A percentile compares a stretch with the other conserved stretches of the same genome.
Evolutionary conservation across 257 asterid genomes (phyloP).

Genomic region (Forsythia viridissima): DNA sequence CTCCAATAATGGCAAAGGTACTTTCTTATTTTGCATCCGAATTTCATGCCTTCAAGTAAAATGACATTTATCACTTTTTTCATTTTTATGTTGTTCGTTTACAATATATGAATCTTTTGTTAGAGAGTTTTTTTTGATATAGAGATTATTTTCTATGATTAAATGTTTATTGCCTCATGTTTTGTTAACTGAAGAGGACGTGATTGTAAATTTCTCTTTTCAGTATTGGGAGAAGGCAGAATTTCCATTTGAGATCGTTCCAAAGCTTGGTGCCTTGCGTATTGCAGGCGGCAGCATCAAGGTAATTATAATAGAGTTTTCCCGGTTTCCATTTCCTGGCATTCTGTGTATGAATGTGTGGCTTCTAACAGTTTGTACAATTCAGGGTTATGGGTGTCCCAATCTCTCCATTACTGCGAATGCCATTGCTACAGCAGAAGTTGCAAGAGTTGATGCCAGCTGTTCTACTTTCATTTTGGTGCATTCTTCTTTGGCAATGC

Average conservation of each 20-base stretch:
- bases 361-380: conserved; percentile 23
- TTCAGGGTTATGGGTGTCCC: conserved; percentile 96
- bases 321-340: conserved; percentile 1
- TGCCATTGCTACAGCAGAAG: conserved; percentile 77
- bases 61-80: neutral
- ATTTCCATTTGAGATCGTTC: conserved; percentile 92
- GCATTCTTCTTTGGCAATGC: conserved; percentile 92
- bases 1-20: conserved; percentile 94
- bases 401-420: conserved; percentile 74
- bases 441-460: conserved; percentile 98
- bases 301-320: conserved; percentile 39
- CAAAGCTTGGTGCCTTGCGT: conserved; percentile 74
- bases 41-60: neutral
- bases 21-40: neutral
- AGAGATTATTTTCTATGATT: conserved; percentile 9
- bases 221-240: conserved; percentile 99
- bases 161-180: conserved; percentile 8
- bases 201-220: conserved; percentile 24
- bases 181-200: conserved; percentile 12
- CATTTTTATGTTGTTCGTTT: neutral
- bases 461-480: conserved; percentile 85
- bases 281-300: conserved; percentile 85
- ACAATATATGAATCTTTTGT: neutral
- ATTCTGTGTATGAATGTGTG: neutral
- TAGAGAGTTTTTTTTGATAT: neutral